Conservation (phyloP, 2,329 filamentous ascomycete species). For the Pseudogymnoascus sp. region DNA sequence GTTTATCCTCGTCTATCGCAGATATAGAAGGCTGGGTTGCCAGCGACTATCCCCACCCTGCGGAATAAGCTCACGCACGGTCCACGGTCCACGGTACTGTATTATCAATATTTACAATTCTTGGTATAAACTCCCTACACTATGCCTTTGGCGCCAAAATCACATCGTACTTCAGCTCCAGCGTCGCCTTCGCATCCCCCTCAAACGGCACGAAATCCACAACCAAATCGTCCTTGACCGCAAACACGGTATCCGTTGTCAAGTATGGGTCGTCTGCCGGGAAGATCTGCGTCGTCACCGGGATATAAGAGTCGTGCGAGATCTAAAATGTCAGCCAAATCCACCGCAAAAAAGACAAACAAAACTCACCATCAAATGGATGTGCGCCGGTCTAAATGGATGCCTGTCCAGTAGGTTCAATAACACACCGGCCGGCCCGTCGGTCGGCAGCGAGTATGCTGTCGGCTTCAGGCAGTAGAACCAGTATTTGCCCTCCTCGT, state of each 20-base stretch:
- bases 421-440: conserved; percentile 47
- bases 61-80: no score
- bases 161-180: conserved; percentile 25
- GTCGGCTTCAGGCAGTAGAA: conserved; percentile 71
- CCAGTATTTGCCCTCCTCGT: conserved; percentile 60
- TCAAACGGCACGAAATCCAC: conserved; percentile 38
- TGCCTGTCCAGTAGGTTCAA: conserved; percentile 45
- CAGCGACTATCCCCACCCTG: no score
- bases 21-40: no score
- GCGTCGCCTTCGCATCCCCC: conserved; percentile 23
- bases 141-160: conserved; percentile 18
- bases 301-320: conserved; percentile 55
- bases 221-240: conserved; percentile 43
- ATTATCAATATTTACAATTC: not conserved
- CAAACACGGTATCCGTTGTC: conserved; percentile 37
- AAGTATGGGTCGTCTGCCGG: conserved; percentile 59
- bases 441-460: conserved; percentile 61
- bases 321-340: conserved; percentile 32
- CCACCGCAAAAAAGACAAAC: not conserved
- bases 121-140: not conserved
- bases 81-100: no score
- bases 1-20: no score
- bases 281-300: conserved; percentile 67
- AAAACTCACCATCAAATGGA: conserved; percentile 41
- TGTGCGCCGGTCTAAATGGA: conserved; percentile 47